Percentiles rank a stretch among this genome's conserved stretches.
phyloP scores from a whole-genome alignment of 2,329 filamentous ascomycete genomes.

The Escovopsis sp. region DNA sequence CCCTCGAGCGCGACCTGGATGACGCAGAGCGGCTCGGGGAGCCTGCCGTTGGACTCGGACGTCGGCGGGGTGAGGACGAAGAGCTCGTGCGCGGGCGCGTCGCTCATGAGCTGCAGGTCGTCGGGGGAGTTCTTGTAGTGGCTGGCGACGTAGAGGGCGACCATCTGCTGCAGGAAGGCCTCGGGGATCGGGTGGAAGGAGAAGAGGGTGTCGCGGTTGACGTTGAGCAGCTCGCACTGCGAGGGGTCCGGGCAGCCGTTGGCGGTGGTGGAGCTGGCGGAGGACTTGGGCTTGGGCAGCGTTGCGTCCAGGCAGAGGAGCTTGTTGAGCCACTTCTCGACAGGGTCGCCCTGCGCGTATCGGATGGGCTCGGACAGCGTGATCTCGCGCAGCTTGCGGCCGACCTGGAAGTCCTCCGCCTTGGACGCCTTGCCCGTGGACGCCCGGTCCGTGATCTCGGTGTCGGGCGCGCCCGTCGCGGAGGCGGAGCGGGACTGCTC shows the following conservation, averaged over 20 bases:
- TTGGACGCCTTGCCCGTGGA: constrained; percentile 58
- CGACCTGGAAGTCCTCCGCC: constrained; percentile 44
- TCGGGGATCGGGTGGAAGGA: constrained; percentile 96
- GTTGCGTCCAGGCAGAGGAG: constrained; percentile 89
- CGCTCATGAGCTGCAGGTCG: constrained; percentile 95
- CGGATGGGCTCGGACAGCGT: constrained; percentile 87
- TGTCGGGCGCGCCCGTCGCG: constrained; percentile 37
- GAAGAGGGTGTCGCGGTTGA: constrained; percentile 95
- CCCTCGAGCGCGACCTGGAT: constrained; percentile 91
- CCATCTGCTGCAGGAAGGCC: constrained; percentile 95
- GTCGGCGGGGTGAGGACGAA: constrained; percentile 87
- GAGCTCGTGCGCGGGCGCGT: constrained; percentile 89
- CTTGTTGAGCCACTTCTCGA: constrained; percentile 93
- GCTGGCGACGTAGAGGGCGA: constrained; percentile 89
- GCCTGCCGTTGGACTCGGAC: constrained; percentile 55
- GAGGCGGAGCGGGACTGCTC: constrained; percentile 67
- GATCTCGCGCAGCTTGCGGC: constrained; percentile 76
- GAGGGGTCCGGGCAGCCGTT: constrained; percentile 80
- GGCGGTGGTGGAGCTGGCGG: constrained; percentile 30
- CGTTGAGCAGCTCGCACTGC: constrained; percentile 79
- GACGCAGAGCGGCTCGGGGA: constrained; percentile 89
- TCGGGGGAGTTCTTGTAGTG: constrained; percentile 98
- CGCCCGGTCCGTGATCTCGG: constrained; percentile 54
- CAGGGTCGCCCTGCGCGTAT: constrained; percentile 77
- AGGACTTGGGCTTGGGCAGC: constrained; percentile 59